Evolutionary conservation across 2,329 filamentous ascomycete species (phyloP).

Genomic region (Colletotrichum orchidophilum): DNA sequence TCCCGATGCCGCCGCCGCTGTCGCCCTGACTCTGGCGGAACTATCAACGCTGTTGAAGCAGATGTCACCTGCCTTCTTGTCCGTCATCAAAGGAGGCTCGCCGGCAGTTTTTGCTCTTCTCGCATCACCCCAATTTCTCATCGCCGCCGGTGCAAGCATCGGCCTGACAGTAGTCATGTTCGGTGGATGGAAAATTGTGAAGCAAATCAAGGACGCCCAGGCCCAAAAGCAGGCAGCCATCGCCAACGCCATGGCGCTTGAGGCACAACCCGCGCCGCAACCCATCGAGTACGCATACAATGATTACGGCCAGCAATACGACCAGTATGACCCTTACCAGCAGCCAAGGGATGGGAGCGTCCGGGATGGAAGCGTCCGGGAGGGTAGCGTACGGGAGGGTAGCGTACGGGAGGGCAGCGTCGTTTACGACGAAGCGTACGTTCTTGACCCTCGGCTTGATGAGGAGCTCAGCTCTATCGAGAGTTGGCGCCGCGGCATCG

Average conservation of each 20-base stretch:
- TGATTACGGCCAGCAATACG: conserved; percentile 18
- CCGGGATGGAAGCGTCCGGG: conserved; percentile 7
- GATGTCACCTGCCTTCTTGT: conserved; percentile 83
- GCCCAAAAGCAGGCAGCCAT: conserved; percentile 38
- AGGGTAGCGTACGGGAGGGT: too few species aligned
- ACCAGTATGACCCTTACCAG: conserved; percentile 24
- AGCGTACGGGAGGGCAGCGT: conserved; percentile 37
- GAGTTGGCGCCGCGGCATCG: conserved; percentile 66
- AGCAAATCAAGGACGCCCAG: conserved; percentile 71
- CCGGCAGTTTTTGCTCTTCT: conserved; percentile 89
- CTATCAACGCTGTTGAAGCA: conserved; percentile 84
- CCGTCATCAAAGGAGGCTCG: conserved; percentile 79
- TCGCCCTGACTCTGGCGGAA: conserved; percentile 91
- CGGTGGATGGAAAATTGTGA: conserved; percentile 97
- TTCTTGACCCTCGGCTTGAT: conserved; percentile 50
- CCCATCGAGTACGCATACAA: conserved; percentile 25
- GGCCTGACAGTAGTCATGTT: conserved; percentile 97
- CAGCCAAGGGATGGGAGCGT: conserved; percentile 15
- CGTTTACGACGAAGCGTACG: conserved; percentile 63
- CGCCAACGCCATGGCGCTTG: conserved; percentile 42
- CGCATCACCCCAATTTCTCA: conserved; percentile 91
- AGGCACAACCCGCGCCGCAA: conserved; percentile 29
- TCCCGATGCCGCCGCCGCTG: conserved; percentile 90
- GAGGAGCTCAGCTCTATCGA: conserved; percentile 69
- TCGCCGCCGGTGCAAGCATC: conserved; percentile 87